phyloP scores from a whole-genome alignment of 352 stramenopile species.

The Phytopythium aichiense region DNA sequence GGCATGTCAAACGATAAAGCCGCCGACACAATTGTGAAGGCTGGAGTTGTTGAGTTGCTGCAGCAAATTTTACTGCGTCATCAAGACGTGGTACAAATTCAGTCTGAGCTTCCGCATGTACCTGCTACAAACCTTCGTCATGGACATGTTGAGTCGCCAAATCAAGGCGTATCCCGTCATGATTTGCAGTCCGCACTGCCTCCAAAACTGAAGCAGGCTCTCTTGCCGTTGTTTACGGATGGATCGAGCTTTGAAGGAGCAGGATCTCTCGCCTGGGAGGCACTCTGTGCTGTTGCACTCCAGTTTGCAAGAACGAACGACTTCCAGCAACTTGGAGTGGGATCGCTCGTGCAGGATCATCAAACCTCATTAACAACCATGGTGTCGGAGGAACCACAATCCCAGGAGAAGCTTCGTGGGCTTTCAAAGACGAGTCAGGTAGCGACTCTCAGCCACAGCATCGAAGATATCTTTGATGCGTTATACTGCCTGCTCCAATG shows the following conservation, averaged over 20 bases:
- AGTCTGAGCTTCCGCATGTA: background rate
- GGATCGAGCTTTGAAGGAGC: background rate
- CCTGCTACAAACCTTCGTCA: background rate
- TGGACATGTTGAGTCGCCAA: background rate
- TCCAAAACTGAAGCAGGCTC: constrained; percentile 13
- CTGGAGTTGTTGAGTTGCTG: constrained; percentile 20
- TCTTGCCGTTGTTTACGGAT: background rate
- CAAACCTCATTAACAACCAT: constrained; percentile 30
- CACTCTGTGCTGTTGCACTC: constrained; percentile 25
- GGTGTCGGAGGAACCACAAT: background rate
- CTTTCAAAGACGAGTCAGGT: background rate
- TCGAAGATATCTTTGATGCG: constrained; percentile 33
- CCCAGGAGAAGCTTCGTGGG: background rate
- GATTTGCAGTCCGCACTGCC: background rate
- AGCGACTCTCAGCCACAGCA: constrained; percentile 32
- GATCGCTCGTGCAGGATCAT: constrained; percentile 11
- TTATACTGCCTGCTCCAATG: constrained; percentile 26
- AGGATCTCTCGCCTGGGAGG: constrained; percentile 26
- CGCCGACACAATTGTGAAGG: constrained; percentile 21
- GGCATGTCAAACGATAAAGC: constrained; percentile 3
- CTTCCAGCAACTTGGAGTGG: constrained; percentile 11
- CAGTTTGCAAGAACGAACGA: constrained; percentile 23
- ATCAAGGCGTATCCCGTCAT: background rate
- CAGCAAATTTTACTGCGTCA: constrained; percentile 17
- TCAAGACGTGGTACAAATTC: background rate